These are phyloP conservation scores for Novymonas esmeraldas DNA, from an alignment of 208 protist genomes.

Conservation along the genomic window DNA sequence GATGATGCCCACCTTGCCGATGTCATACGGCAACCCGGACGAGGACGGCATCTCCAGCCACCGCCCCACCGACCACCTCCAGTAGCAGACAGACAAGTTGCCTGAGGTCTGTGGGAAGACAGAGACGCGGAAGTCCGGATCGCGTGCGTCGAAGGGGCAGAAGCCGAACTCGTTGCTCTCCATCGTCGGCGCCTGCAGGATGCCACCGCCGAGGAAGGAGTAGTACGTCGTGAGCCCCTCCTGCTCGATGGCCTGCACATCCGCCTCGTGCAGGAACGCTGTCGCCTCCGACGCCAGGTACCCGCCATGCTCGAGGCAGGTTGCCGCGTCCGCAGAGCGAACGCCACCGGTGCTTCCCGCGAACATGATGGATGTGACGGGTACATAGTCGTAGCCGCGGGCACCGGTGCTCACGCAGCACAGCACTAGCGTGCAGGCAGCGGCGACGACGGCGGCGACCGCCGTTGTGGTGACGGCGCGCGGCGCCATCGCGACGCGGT, in stretches of 20 bases:
- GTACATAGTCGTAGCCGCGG: slow-evolving; percentile 13
- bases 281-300: slow-evolving; percentile 37
- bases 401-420: background rate
- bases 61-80: slow-evolving; percentile 33
- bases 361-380: slow-evolving; percentile 18
- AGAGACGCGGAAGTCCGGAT: slow-evolving; percentile 6
- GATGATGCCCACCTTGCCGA: slow-evolving; percentile 12
- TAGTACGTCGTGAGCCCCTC: slow-evolving; percentile 21
- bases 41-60: slow-evolving; percentile 22
- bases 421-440: slow-evolving; percentile 1
- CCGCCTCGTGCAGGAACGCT: slow-evolving; percentile 16
- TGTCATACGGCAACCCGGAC: background rate
- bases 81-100: slow-evolving; percentile 18
- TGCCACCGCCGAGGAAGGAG: slow-evolving; percentile 33
- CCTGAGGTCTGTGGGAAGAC: background rate
- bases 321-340: background rate
- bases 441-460: background rate
- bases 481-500: background rate
- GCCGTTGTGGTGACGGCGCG: background rate
- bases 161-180: background rate
- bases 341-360: slow-evolving; percentile 2
- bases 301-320: slow-evolving; percentile 18
- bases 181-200: slow-evolving; percentile 3
- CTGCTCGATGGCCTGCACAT: slow-evolving; percentile 14
- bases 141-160: background rate